phyloP scores from a whole-genome alignment of 768 basidiomycete genomes.

The Suillus sp. region DNA sequence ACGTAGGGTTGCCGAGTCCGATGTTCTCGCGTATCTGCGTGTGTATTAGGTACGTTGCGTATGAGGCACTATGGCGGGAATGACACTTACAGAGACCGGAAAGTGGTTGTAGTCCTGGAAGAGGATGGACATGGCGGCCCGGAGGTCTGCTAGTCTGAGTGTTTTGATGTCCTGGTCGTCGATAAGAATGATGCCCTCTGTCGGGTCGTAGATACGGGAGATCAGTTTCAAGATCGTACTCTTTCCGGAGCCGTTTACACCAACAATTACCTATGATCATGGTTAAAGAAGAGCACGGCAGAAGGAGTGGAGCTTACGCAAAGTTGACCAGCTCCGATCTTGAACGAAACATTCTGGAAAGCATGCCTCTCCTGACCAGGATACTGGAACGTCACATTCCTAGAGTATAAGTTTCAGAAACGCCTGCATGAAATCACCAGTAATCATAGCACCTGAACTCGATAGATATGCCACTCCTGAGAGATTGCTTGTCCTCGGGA shows the following conservation, averaged over 20 bases:
- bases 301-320: constrained; percentile 50
- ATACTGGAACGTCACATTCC: constrained; percentile 74
- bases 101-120: constrained; percentile 84
- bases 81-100: constrained; percentile 62
- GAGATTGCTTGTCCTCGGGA: constrained; percentile 48
- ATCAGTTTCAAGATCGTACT: constrained; percentile 79
- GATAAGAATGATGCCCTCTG: constrained; percentile 66
- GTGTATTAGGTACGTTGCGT: not conserved
- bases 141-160: constrained; percentile 60
- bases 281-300: not conserved
- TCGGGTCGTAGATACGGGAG: constrained; percentile 67
- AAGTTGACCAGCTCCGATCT: constrained; percentile 66
- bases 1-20: constrained; percentile 64
- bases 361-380: constrained; percentile 54
- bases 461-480: constrained; percentile 51
- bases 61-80: no score
- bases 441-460: constrained; percentile 54
- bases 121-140: constrained; percentile 65
- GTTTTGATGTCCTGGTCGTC: constrained; percentile 62
- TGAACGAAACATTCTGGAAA: constrained; percentile 66
- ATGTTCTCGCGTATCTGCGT: constrained; percentile 76
- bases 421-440: constrained; percentile 12
- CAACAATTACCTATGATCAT: constrained; percentile 63
- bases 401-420: constrained; percentile 23
- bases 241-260: constrained; percentile 79